Percentiles rank a stretch among this genome's conserved stretches.
These are phyloP conservation scores for Sordariomycetes sp. DNA, from an alignment of 2,329 filamentous ascomycete species.

Conservation along the genomic window DNA sequence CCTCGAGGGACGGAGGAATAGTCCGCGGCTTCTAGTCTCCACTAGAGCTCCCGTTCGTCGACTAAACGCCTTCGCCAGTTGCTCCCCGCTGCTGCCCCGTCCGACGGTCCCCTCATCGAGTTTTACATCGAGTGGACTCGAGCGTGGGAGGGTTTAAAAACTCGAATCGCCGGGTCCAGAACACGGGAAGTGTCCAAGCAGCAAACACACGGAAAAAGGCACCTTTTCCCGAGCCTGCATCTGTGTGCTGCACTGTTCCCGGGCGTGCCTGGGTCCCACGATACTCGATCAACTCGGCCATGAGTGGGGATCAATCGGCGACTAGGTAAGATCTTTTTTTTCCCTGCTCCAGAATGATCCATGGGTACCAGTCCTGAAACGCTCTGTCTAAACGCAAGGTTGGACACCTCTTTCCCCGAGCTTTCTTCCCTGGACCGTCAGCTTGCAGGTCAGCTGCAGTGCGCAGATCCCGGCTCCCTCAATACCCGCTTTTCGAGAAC, in stretches of 20 bases:
- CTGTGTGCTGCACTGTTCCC: not conserved
- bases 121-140: constrained; percentile 1
- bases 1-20: not conserved
- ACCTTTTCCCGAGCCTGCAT: not conserved
- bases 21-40: not conserved
- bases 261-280: not conserved
- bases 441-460: constrained; percentile 1
- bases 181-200: not conserved
- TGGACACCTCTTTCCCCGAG: not conserved
- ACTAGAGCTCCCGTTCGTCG: not conserved
- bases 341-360: not conserved
- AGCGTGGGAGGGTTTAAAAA: not conserved
- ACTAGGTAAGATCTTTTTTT: constrained; percentile 2
- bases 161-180: not conserved
- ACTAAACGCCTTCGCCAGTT: not conserved
- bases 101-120: not conserved
- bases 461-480: not conserved
- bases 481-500: not conserved
- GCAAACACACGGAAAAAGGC: not conserved
- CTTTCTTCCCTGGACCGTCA: not conserved
- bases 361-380: not conserved
- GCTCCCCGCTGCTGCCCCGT: not conserved
- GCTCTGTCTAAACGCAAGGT: not conserved
- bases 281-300: constrained; percentile 1
- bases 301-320: constrained; percentile 4